Conservation (phyloP, 495 filamentous ascomycete genomes). For the Bathelium albidoporum region DNA sequence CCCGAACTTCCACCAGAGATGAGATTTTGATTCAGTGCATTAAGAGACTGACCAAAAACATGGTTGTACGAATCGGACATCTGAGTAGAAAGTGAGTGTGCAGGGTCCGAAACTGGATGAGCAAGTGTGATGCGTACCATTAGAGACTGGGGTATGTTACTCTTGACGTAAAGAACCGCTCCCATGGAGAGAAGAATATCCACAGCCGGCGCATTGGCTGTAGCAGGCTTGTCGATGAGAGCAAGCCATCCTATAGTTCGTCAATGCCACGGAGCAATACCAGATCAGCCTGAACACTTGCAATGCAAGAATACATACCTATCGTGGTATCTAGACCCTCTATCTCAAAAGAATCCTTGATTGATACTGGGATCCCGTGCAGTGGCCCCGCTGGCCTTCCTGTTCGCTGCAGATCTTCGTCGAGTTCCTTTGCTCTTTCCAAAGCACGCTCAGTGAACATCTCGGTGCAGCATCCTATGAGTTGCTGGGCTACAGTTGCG, state of each 20-base stretch:
- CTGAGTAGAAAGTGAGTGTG: conserved; percentile 1
- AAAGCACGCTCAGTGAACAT: conserved; percentile 34
- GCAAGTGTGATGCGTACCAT: conserved; percentile 41
- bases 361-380: conserved; percentile 35
- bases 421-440: conserved; percentile 31
- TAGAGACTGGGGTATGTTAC: conserved; percentile 47
- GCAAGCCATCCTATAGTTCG: conserved; percentile 10
- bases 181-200: conserved; percentile 33
- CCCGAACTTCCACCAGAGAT: conserved; percentile 43
- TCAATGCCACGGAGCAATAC: background rate
- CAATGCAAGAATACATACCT: background rate
- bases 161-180: conserved; percentile 45
- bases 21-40: conserved; percentile 35
- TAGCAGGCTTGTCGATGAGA: conserved; percentile 18
- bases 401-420: conserved; percentile 32
- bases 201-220: conserved; percentile 16
- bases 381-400: conserved; percentile 31
- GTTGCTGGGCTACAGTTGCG: conserved; percentile 35
- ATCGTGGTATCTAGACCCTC: conserved; percentile 21
- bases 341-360: conserved; percentile 34
- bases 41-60: conserved; percentile 54
- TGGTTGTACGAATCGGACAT: conserved; percentile 40
- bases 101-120: conserved; percentile 7
- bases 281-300: background rate
- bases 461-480: conserved; percentile 33